Conservation (phyloP, 768 basidiomycete genomes). For the Lactarius sp. region DNA sequence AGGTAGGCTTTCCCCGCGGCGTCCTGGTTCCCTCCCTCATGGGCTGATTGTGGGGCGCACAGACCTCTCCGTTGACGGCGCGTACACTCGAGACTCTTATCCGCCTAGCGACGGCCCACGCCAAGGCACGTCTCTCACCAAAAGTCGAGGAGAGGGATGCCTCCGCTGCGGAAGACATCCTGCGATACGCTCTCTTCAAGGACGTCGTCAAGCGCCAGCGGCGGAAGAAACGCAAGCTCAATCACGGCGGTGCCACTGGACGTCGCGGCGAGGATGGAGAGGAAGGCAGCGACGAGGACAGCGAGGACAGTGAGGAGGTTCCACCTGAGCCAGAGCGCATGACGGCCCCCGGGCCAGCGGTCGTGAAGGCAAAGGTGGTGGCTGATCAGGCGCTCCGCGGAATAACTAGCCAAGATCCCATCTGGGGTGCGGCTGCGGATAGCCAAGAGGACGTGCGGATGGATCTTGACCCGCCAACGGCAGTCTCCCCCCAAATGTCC, state of each 20-base stretch:
- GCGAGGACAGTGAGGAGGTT: conserved; percentile 39
- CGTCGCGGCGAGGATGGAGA: conserved; percentile 35
- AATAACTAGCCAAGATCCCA: conserved; percentile 45
- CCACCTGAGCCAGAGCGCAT: conserved; percentile 46
- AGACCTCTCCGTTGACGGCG: conserved; percentile 97
- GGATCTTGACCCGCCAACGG: conserved; percentile 42
- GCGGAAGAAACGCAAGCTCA: conserved; percentile 83
- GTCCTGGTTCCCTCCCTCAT: background rate
- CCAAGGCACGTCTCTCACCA: conserved; percentile 85
- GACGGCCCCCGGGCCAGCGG: conserved; percentile 38
- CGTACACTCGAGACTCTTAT: conserved; percentile 98
- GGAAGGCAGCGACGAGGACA: conserved; percentile 48
- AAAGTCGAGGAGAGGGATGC: conserved; percentile 87
- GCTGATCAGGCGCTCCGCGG: conserved; percentile 26
- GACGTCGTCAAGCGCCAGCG: conserved; percentile 83
- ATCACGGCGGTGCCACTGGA: conserved; percentile 50
- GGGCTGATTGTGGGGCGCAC: conserved; percentile 16
- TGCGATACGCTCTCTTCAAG: conserved; percentile 96
- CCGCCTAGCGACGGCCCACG: conserved; percentile 96
- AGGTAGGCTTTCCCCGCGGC: conserved; percentile 40
- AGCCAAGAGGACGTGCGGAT: conserved; percentile 58
- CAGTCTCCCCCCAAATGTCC: conserved; percentile 32
- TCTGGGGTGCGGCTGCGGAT: conserved; percentile 55
- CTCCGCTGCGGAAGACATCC: conserved; percentile 85
- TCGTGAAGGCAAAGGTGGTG: conserved; percentile 23